Evolutionary conservation across 2,329 filamentous ascomycete genomes (phyloP).

Genomic region (Purpureocillium lavendulum): DNA sequence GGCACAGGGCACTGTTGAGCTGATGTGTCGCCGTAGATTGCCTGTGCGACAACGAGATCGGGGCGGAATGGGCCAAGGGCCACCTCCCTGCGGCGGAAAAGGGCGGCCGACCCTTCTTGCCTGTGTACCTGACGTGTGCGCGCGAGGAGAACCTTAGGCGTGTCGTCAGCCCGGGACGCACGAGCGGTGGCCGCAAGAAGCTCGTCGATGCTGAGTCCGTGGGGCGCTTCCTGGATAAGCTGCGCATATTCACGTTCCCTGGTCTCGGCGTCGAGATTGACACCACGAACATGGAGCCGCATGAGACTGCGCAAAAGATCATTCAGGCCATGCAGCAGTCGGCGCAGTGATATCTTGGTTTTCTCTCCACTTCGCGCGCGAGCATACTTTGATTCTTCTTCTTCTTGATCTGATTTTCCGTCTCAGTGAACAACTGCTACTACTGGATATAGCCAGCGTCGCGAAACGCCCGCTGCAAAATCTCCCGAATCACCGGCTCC

Average conservation of each 20-base stretch:
- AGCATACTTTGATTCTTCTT: no score
- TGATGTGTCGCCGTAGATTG: background rate
- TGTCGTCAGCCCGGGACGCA: background rate
- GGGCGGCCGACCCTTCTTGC: background rate
- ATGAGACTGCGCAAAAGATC: constrained; percentile 11
- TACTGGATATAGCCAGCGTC: constrained; percentile 2
- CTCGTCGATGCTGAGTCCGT: background rate
- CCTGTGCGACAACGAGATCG: background rate
- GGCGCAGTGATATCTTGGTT: no score
- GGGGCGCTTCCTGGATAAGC: background rate
- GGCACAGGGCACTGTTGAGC: no score
- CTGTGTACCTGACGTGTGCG: background rate
- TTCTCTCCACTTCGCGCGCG: no score
- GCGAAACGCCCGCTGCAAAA: constrained; percentile 17
- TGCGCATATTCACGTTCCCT: constrained; percentile 12
- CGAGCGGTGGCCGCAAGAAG: background rate
- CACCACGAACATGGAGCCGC: constrained; percentile 14
- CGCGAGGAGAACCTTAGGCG: background rate
- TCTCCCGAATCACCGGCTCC: constrained; percentile 26
- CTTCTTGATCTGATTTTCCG: no score
- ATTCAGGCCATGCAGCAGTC: constrained; percentile 2
- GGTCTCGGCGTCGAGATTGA: constrained; percentile 13
- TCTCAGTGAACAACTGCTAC: no score
- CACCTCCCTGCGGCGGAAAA: background rate
- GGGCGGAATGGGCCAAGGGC: background rate